Conservation (phyloP, 1,284 basidiomycete species). For the Gymnopus androsaceus region DNA sequence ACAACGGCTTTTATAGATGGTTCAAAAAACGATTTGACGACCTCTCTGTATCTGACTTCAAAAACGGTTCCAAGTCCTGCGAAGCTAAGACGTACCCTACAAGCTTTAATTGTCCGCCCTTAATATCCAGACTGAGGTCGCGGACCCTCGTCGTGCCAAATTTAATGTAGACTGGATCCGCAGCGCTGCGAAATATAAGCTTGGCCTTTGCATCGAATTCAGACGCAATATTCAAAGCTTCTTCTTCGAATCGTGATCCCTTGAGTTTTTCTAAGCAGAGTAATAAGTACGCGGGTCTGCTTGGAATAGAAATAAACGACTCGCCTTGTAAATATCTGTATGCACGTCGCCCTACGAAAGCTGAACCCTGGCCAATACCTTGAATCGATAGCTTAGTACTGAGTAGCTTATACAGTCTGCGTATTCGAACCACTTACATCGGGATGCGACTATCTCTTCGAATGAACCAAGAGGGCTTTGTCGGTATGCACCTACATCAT, state of each 20-base stretch:
- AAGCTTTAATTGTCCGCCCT: conserved; percentile 40
- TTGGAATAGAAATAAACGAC: background rate
- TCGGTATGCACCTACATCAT: conserved; percentile 48
- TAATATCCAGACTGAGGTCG: conserved; percentile 39
- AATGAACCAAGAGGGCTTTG: conserved; percentile 27
- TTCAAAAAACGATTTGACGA: conserved; percentile 41
- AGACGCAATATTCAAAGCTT: conserved; percentile 35
- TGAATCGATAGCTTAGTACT: background rate
- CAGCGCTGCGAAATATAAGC: conserved; percentile 38
- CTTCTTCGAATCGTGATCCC: conserved; percentile 36
- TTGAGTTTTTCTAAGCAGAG: conserved; percentile 32
- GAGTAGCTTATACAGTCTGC: background rate
- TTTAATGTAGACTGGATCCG: conserved; percentile 40
- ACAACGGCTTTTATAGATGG: conserved; percentile 38
- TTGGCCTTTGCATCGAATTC: conserved; percentile 45
- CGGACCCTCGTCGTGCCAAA: conserved; percentile 41
- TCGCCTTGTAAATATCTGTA: conserved; percentile 21
- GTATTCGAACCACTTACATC: conserved; percentile 28
- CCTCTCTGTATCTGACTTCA: conserved; percentile 26
- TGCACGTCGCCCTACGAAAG: conserved; percentile 38
- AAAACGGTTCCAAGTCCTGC: background rate
- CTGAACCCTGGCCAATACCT: conserved; percentile 37
- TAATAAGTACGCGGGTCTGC: background rate
- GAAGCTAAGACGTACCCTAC: conserved; percentile 32
- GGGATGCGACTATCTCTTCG: conserved; percentile 33